Evolutionary conservation across 768 basidiomycete genomes (phyloP).

Genomic region (Amanita phalloides): DNA sequence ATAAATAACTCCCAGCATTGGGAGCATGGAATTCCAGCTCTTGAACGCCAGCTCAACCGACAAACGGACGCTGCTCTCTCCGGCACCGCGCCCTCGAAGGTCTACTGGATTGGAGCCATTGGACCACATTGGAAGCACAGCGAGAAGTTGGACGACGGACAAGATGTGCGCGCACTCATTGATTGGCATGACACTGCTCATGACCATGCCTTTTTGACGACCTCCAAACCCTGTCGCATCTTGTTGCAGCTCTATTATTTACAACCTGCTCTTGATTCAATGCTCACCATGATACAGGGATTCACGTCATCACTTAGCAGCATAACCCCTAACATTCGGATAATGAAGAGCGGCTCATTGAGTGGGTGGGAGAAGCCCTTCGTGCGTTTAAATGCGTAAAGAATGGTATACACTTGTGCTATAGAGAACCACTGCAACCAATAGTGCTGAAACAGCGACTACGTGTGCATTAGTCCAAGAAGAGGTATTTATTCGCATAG

Average conservation of each 20-base stretch:
- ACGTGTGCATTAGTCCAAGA: too few species aligned
- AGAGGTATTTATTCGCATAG: too few species aligned
- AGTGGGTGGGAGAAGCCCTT: too few species aligned
- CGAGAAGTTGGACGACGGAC: constrained; percentile 11
- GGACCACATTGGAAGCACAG: constrained; percentile 14
- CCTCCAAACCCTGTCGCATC: not conserved
- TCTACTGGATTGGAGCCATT: constrained; percentile 13
- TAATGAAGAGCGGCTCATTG: too few species aligned
- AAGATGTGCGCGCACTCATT: constrained; percentile 9
- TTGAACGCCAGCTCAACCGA: constrained; percentile 5
- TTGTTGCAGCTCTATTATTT: not conserved
- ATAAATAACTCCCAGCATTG: constrained; percentile 12
- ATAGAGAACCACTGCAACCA: too few species aligned
- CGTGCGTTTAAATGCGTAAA: too few species aligned
- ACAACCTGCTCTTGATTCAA: too few species aligned
- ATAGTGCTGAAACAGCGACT: too few species aligned
- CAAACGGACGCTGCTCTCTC: constrained; percentile 11
- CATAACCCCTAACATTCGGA: too few species aligned
- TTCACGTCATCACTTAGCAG: too few species aligned
- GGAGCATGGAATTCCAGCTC: constrained; percentile 8
- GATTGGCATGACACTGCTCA: constrained; percentile 9
- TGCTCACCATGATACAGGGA: too few species aligned
- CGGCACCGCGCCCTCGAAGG: constrained; percentile 10
- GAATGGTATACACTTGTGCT: too few species aligned
- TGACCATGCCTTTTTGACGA: not conserved